Evolutionary conservation across 2,329 filamentous ascomycete genomes (phyloP).

Genomic region (Lojkania enalia): DNA sequence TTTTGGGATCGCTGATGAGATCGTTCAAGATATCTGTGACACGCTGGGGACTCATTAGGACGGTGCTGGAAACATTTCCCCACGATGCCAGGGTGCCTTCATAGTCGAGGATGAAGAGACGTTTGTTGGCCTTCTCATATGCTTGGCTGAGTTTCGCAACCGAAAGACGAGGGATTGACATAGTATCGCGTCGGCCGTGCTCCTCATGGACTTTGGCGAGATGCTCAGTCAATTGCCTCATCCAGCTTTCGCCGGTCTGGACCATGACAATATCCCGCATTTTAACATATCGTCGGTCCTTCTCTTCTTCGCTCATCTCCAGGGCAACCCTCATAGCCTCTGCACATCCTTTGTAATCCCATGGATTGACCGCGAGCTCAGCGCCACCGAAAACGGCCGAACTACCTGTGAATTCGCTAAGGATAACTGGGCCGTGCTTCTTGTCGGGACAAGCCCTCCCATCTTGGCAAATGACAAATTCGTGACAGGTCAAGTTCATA

Average conservation of each 20-base stretch:
- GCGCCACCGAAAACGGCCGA: conserved; percentile 80
- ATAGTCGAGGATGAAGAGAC: conserved; percentile 89
- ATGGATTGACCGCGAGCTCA: conserved; percentile 87
- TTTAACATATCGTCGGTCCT: conserved; percentile 71
- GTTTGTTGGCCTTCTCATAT: conserved; percentile 68
- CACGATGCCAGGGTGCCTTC: conserved; percentile 90
- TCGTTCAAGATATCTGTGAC: conserved; percentile 83
- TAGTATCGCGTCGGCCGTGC: conserved; percentile 81
- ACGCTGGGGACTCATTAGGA: conserved; percentile 82
- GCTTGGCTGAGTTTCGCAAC: conserved; percentile 64
- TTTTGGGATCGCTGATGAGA: conserved; percentile 75
- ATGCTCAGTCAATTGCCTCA: conserved; percentile 70
- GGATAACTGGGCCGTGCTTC: conserved; percentile 84
- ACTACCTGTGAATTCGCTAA: conserved; percentile 94
- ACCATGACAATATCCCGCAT: conserved; percentile 74
- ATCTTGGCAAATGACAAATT: conserved; percentile 92
- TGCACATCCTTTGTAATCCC: conserved; percentile 88
- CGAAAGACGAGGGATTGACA: conserved; percentile 82
- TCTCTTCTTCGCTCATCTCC: conserved; percentile 77
- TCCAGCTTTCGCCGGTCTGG: conserved; percentile 86
- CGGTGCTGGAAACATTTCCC: conserved; percentile 81
- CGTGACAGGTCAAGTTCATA: conserved; percentile 95
- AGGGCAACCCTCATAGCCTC: conserved; percentile 82
- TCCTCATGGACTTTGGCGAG: conserved; percentile 79
- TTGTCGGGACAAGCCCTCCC: conserved; percentile 70